These are phyloP conservation scores for Xylaria hypoxylon DNA, from an alignment of 2,329 filamentous ascomycete genomes.

Conservation along the genomic window DNA sequence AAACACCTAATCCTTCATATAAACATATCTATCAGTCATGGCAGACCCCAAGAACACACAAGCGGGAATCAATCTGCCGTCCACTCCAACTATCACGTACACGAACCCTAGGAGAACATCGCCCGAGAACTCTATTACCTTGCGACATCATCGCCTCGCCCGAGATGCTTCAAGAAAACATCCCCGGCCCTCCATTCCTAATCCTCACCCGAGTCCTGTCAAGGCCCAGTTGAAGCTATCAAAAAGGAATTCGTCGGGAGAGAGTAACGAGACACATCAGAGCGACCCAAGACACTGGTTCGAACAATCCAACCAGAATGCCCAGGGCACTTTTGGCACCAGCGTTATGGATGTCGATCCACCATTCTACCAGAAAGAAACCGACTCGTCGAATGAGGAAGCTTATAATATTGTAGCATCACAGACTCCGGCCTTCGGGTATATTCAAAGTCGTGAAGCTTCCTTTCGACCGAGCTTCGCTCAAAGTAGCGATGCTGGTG, in stretches of 20 bases:
- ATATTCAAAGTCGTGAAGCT: constrained; percentile 41
- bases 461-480: constrained; percentile 51
- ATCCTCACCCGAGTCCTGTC: constrained; percentile 28
- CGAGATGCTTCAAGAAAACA: constrained; percentile 54
- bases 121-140: constrained; percentile 60
- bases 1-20: constrained; percentile 37
- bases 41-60: constrained; percentile 44
- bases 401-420: constrained; percentile 42
- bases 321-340: constrained; percentile 56
- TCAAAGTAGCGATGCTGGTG: constrained; percentile 74
- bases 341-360: constrained; percentile 65
- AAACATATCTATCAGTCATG: constrained; percentile 42
- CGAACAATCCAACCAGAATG: constrained; percentile 64
- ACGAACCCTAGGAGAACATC: constrained; percentile 55
- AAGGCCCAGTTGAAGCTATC: constrained; percentile 38
- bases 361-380: constrained; percentile 66
- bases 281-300: constrained; percentile 68
- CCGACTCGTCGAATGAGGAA: constrained; percentile 64
- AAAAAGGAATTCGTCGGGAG: constrained; percentile 60
- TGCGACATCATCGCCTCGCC: constrained; percentile 60
- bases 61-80: constrained; percentile 41
- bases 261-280: constrained; percentile 61
- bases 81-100: constrained; percentile 43
- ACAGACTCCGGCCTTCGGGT: constrained; percentile 46
- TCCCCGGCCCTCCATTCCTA: constrained; percentile 33